Percentiles rank a stretch among this genome's conserved stretches.
These are phyloP conservation scores for Rubia occidens DNA, from an alignment of 305 asterid genomes.

Conservation along the genomic window DNA sequence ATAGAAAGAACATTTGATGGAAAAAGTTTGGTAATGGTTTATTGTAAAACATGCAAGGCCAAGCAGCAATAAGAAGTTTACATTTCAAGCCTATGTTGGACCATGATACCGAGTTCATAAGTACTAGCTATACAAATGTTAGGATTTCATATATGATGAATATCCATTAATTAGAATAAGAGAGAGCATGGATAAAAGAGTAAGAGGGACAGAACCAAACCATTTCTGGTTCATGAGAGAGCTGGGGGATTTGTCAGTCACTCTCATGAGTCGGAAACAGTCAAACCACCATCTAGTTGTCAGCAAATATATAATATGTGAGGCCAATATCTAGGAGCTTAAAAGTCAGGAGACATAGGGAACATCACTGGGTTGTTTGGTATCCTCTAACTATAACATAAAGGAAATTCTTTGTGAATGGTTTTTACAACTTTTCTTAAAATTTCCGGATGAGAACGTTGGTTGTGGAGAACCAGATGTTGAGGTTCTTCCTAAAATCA, in stretches of 20 bases:
- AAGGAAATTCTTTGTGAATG: neutral
- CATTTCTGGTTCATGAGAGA: constrained; percentile 1
- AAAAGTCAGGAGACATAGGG: neutral
- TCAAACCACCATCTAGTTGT: neutral
- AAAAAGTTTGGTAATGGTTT: neutral
- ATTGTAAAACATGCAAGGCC: neutral
- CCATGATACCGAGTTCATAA: neutral
- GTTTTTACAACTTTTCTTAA: neutral
- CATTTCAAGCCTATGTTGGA: neutral
- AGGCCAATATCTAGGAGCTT: neutral
- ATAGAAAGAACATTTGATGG: neutral
- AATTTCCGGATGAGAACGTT: neutral
- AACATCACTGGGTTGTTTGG: neutral
- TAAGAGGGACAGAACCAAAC: neutral
- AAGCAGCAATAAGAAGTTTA: neutral
- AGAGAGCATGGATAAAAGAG: neutral
- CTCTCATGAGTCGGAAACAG: neutral
- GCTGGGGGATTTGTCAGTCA: neutral
- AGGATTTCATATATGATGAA: constrained; percentile 3
- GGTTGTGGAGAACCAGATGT: neutral
- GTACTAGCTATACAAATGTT: neutral
- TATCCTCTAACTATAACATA: neutral
- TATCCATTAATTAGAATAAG: neutral
- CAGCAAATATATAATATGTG: neutral
- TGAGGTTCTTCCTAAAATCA: neutral